Percentiles rank a stretch among this genome's conserved stretches.
These are phyloP conservation scores for Neohortaea acidophila DNA, from an alignment of 495 filamentous ascomycete species.

Conservation along the genomic window DNA sequence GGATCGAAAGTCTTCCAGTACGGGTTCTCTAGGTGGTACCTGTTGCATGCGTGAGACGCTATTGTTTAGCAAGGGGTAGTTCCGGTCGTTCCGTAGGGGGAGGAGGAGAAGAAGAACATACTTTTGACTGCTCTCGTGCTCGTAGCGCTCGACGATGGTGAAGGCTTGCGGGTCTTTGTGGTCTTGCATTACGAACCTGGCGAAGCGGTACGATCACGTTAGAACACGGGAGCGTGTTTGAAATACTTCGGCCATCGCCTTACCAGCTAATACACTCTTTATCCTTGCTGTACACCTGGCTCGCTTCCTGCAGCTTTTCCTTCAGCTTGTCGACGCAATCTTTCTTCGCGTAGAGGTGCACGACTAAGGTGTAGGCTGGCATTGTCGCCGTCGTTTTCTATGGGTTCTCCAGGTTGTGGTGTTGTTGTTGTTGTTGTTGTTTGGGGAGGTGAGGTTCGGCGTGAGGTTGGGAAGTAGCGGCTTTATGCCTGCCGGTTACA, in stretches of 20 bases:
- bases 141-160: conserved; percentile 52
- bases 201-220: not conserved
- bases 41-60: conserved; percentile 1
- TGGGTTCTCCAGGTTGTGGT: not conserved
- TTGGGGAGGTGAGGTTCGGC: no score
- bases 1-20: conserved; percentile 57
- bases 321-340: conserved; percentile 43
- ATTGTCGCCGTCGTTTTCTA: conserved; percentile 6
- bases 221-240: not conserved
- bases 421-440: no score
- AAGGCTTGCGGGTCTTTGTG: conserved; percentile 47
- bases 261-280: conserved; percentile 53
- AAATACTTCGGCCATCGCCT: conserved; percentile 23
- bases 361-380: conserved; percentile 36
- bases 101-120: conserved; percentile 17
- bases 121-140: conserved; percentile 33
- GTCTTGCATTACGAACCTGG: conserved; percentile 39
- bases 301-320: conserved; percentile 52
- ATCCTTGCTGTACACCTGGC: conserved; percentile 47
- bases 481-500: no score
- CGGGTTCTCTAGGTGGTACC: conserved; percentile 17
- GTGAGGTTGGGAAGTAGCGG: no score
- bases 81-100: conserved; percentile 2
- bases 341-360: conserved; percentile 50
- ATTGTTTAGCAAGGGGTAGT: no score